phyloP scores from a whole-genome alignment of 768 basidiomycete genomes.

The Cystobasidium ongulense region DNA sequence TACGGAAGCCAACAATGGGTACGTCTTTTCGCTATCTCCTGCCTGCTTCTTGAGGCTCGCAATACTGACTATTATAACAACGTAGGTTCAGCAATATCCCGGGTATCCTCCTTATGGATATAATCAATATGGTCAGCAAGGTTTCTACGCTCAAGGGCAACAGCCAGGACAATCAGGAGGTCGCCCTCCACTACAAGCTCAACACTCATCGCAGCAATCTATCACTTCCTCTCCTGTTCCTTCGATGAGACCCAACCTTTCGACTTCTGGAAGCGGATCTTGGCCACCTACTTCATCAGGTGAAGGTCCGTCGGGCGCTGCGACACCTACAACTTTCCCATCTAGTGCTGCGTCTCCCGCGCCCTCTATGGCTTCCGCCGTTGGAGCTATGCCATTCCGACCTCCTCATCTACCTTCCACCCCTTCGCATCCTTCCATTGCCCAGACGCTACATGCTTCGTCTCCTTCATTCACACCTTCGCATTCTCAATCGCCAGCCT shows the following conservation, averaged over 20 bases:
- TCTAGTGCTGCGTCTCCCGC: not conserved
- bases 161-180: conserved; percentile 12
- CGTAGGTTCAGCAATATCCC: conserved; percentile 15
- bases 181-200: conserved; percentile 1
- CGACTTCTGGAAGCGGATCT: conserved; percentile 19
- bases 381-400: conserved; percentile 1
- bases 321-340: conserved; percentile 15
- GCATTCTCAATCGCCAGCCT: conserved; percentile 1
- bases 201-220: conserved; percentile 16
- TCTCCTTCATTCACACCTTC: conserved; percentile 26
- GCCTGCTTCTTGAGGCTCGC: not conserved
- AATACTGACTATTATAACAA: not conserved
- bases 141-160: not conserved
- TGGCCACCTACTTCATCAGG: conserved; percentile 4
- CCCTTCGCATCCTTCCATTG: conserved; percentile 14
- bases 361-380: conserved; percentile 18
- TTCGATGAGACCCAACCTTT: conserved; percentile 13
- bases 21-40: not conserved
- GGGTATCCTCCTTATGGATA: not conserved
- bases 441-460: conserved; percentile 1
- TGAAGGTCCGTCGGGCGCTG: conserved; percentile 1
- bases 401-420: conserved; percentile 21
- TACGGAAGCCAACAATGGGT: not conserved
- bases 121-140: conserved; percentile 12
- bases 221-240: conserved; percentile 15